Base-by-base conservation (phyloP, 1,139 yeast genomes). In the Protomyces lactucae-debilis region DNA sequence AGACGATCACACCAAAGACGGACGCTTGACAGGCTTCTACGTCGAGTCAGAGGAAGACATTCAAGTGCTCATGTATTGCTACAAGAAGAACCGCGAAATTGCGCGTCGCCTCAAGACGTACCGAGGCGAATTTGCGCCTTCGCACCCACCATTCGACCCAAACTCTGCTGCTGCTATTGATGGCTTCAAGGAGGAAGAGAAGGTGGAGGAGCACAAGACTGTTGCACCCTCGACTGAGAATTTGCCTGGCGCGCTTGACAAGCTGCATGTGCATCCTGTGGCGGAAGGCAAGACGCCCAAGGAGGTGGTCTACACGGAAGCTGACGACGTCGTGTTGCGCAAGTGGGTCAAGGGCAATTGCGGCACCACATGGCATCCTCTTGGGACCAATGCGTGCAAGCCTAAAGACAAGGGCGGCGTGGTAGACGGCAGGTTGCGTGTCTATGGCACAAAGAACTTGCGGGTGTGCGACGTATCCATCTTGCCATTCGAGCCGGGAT, bases 391-490 rank as follows among this genome's bases (percentile, higher is more conserved):
- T 18, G 40, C 39, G 25, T 36, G 56, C 37, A 16, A 16, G 53
- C 60, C 64, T 4, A 36, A 35, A 12, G 46, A 54, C 18, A 39
- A 45, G 40, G 60, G 60, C n/a, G 60, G 60, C 8, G 64, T 60
- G 23, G 64, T 60, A 23, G 60, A 60, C 39, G 40, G 28, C 36
- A 40, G 52, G 16, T 23, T 55, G 18, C 36, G 52, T 3, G 64
- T 60, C n/a, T 55, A 60, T 16, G 64, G 64, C 32, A 37, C 43
- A 12, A 54, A 45, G n/a, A 46, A 46, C 48, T 51, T 60, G 39
- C 64, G 64, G 12, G 64, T 60, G 12, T 56, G 48, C 35, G 64
- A 60, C 45, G 46, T 40, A 16, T 36, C 51, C 28, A 28, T 60
- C 60, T 16, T 55, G 39, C 64, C 64, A 35, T 35, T 52, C 21